Evolutionary conservation across 163 green algal genomes (phyloP), one percentile per base, ranked within the genome.

Genomic region (Volvox carteri): DNA sequence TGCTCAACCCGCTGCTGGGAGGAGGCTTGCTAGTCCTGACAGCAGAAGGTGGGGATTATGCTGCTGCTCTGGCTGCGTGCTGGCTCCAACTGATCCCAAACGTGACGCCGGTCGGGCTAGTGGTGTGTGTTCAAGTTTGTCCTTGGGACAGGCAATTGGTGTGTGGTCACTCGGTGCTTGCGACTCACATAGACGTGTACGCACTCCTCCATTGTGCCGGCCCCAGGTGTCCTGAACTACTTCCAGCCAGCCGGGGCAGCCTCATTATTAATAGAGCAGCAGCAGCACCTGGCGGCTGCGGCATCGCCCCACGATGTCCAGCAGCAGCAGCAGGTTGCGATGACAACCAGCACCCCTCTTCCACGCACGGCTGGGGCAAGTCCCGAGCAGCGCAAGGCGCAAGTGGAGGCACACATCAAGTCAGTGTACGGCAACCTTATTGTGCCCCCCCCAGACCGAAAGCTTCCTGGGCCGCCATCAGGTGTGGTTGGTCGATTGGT

Each of bases 1-100:
- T 89, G 54, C 14, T 46, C 1, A 89, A 77, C 54, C 84, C 84
- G n/a, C 52, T 89, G n/a, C 72, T 84, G 28, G 84, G 84, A 3
- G 70, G 72, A 1, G 84, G 84, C 25, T 54, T 84, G 39, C 41
- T 89, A 30, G 19, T 81, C 52, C 84, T 89, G 28, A 84, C 35
- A 39, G 39, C 37, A 16, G 67, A 37, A 77, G 84, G 84, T 89
- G 58, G 18, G 78, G 48, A 28, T 65, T n/a, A n/a, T n/a, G n/a
- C n/a, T n/a, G n/a, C n/a, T n/a, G n/a, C n/a, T n/a, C n/a, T n/a
- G n/a, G n/a, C n/a, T n/a, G n/a, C n/a, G n/a, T n/a, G n/a, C n/a
- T n/a, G n/a, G n/a, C n/a, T n/a, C n/a, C n/a, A n/a, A n/a, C n/a
- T n/a, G n/a, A n/a, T n/a, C n/a, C n/a, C n/a, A n/a, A n/a, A n/a